Base-by-base conservation (phyloP, 2,329 filamentous ascomycete genomes). In the Trichoderma gracile region DNA sequence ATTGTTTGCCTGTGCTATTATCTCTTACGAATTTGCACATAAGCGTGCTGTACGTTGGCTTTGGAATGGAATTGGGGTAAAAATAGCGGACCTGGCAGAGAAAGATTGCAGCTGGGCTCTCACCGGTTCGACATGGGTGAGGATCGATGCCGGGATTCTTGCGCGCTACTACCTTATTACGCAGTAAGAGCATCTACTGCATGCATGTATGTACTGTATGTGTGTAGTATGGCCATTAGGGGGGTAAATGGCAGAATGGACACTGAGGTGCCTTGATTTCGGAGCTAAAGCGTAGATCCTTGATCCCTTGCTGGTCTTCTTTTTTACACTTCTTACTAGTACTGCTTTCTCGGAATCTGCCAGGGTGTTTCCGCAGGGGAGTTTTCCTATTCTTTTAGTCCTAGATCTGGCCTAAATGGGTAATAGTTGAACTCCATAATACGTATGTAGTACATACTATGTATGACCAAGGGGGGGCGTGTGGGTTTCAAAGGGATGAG, bases 391-490 rank as follows among this genome's bases (percentile, higher is more conserved):
- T 25, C 15, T 46, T 57, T 8, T 27, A 14, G 56, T 59, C 56
- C 42, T 23, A 59, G 56, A 59, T 59, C 56, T 59, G 33, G 33
- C 56, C 45, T 10, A 59, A 47, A 27, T 58, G 21, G 50, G 50
- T 17, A 52, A 19, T 38, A 38, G 9, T 38, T 38, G 3, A 14
- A 14, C 33, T 38, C 33, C 12, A 38, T 38, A 14, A 3, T 38
- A 2, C 2, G 10, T 12, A 38, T 10, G n/a, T 38, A 10, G 30
- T 33, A 38, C n/a, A n/a, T 38, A 38, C 25, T 38, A 3, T 12
- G 4, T 2, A 2, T 14, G 2, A 3, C 10, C 10, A 38, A 14
- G 10, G 33, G 33, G 33, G 33, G 33, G 33, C 33, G 33, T 38
- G 33, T 19, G 19, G 17, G 42, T 8, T 3, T 17, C 4, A n/a